Evolutionary conservation across 2,329 filamentous ascomycete genomes (phyloP).

Genomic region (Rutstroemia sydowiana): DNA sequence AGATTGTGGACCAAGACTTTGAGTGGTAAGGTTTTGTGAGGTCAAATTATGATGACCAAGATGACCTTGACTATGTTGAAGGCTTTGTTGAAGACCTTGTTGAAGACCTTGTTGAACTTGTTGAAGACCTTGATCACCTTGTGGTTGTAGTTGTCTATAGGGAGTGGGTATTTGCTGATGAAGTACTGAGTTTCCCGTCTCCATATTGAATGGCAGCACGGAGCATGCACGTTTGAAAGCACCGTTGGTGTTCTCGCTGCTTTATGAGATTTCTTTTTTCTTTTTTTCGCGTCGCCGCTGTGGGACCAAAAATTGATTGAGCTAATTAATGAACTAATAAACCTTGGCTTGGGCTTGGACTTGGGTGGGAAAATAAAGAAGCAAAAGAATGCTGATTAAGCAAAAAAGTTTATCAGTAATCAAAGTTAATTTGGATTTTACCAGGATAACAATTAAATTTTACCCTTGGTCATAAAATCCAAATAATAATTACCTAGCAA

Average conservation of each 20-base stretch:
- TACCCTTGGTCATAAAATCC: no score
- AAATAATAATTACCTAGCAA: no score
- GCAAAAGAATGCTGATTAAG: no score
- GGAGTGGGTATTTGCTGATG: constrained; percentile 27
- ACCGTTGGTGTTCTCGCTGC: constrained; percentile 21
- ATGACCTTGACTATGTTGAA: constrained; percentile 29
- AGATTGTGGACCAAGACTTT: no score
- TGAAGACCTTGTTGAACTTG: constrained; percentile 28
- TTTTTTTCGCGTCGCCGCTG: constrained; percentile 4
- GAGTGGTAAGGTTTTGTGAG: constrained; percentile 31
- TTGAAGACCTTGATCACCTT: constrained; percentile 28
- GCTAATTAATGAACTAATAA: no score
- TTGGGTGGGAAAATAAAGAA: constrained; percentile 2
- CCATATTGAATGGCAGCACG: constrained; percentile 24
- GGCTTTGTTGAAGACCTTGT: constrained; percentile 14
- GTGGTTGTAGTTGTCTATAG: constrained; percentile 28
- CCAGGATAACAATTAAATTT: no score
- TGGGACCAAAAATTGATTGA: background rate
- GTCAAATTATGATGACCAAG: constrained; percentile 29
- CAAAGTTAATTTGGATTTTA: no score
- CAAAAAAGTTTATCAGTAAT: no score
- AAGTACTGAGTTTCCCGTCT: constrained; percentile 24
- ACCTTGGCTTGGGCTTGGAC: no score
- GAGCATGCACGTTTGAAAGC: constrained; percentile 17
- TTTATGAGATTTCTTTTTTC: no score